phyloP scores from a whole-genome alignment of 139 green algal species.

The Tetradesmus lagerheimii region DNA sequence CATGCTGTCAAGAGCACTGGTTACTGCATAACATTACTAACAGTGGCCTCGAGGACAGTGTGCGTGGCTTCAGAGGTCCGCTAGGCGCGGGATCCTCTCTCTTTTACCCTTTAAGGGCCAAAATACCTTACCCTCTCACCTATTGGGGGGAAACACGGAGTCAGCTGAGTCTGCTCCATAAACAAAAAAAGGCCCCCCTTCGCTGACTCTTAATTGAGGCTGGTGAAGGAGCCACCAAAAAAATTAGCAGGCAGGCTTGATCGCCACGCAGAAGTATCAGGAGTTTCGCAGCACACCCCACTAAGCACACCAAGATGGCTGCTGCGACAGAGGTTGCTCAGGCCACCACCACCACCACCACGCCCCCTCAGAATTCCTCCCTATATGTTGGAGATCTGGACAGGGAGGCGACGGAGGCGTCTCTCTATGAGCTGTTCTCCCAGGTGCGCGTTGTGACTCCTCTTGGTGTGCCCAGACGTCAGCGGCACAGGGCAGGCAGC shows the following conservation, averaged over 20 bases:
- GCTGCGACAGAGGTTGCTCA: conserved; percentile 31
- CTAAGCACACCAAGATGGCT: conserved; percentile 38
- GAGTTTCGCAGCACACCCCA: background rate
- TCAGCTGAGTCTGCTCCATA: conserved; percentile 24
- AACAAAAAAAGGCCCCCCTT: conserved; percentile 45
- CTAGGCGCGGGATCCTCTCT: background rate
- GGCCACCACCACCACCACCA: conserved; percentile 41
- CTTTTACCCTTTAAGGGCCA: background rate
- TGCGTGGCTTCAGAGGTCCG: background rate
- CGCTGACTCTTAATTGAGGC: conserved; percentile 44
- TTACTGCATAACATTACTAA: background rate
- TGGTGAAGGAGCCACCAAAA: conserved; percentile 51
- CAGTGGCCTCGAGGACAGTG: background rate
- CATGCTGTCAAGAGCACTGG: background rate
- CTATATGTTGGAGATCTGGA: conserved; percentile 97
- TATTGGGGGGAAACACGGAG: background rate
- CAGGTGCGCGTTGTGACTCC: conserved; percentile 66
- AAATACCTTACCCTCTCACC: background rate
- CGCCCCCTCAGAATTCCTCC: conserved; percentile 74
- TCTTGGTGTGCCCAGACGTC: background rate
- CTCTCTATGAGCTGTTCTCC: conserved; percentile 94
- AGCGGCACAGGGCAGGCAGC: background rate
- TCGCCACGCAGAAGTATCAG: background rate
- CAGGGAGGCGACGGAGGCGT: conserved; percentile 87
- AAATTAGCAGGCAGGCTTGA: conserved; percentile 29